Evolutionary conservation across 2,329 filamentous ascomycete species (phyloP).

Genomic region (Elsinoe necatrix): DNA sequence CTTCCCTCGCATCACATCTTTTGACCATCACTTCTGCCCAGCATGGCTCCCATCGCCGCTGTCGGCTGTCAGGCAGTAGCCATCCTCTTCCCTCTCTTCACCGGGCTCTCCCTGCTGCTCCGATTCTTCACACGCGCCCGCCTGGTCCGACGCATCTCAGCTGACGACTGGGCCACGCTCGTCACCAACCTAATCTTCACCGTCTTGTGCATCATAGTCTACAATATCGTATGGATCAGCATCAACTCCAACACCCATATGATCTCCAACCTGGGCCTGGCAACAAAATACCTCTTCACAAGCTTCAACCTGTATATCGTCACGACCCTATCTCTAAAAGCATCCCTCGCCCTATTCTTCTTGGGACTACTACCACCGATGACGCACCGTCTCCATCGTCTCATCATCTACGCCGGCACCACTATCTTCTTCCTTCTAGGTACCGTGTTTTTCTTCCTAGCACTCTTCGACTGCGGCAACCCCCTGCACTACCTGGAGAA

Average conservation of each 20-base stretch:
- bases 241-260: background rate
- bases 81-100: background rate
- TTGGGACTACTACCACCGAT: constrained; percentile 33
- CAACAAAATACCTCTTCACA: constrained; percentile 23
- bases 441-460: constrained; percentile 28
- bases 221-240: background rate
- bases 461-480: constrained; percentile 29
- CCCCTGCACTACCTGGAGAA: constrained; percentile 21
- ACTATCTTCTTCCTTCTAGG: constrained; percentile 26
- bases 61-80: background rate
- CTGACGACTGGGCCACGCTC: constrained; percentile 6
- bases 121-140: background rate
- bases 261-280: background rate
- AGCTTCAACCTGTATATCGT: constrained; percentile 34
- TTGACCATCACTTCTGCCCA: background rate
- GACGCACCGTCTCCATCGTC: constrained; percentile 23
- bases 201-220: background rate
- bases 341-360: constrained; percentile 40
- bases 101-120: background rate
- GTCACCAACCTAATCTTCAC: constrained; percentile 5
- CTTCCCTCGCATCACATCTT: too few species aligned
- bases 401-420: constrained; percentile 24
- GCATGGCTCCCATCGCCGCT: background rate
- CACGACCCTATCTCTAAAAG: constrained; percentile 36
- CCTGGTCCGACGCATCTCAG: background rate